Percentiles rank a stretch among this genome's conserved stretches.
phyloP scores from a whole-genome alignment of 371 early-diverging fungal species.

The Mucor lusitanicus region DNA sequence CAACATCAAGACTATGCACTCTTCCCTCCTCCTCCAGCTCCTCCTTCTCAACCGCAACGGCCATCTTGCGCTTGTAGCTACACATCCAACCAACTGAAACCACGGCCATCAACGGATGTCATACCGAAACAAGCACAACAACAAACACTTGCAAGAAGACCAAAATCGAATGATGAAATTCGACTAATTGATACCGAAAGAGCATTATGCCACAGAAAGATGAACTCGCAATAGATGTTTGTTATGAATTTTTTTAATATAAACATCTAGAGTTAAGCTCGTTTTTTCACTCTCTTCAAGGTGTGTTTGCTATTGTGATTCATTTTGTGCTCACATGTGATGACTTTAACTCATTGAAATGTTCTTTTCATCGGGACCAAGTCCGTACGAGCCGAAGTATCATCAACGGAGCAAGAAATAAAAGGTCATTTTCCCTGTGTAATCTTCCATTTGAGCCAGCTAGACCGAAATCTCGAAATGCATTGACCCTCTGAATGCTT shows the following conservation, averaged over 20 bases:
- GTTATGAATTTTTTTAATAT: slow-evolving; percentile 3
- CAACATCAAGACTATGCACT: neutral
- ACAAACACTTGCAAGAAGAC: neutral
- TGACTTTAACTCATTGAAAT: neutral
- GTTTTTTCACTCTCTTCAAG: neutral
- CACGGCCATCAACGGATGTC: neutral
- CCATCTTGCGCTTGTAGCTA: neutral
- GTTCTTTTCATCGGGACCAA: neutral
- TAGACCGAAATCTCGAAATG: neutral
- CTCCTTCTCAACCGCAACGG: neutral
- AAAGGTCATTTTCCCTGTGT: neutral
- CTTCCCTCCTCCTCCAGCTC: neutral
- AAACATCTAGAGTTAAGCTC: neutral
- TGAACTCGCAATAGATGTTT: neutral
- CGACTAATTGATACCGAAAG: neutral
- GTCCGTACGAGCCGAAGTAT: slow-evolving; percentile 1
- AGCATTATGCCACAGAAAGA: neutral
- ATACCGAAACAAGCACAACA: neutral
- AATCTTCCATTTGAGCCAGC: neutral
- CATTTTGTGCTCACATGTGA: neutral
- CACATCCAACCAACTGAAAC: neutral
- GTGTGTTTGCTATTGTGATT: neutral
- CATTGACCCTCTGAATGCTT: slow-evolving; percentile 2
- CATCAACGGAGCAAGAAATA: neutral
- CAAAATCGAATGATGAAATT: neutral